Evolutionary conservation across 768 basidiomycete genomes (phyloP).

Genomic region (Cyclocybe cylindracea): DNA sequence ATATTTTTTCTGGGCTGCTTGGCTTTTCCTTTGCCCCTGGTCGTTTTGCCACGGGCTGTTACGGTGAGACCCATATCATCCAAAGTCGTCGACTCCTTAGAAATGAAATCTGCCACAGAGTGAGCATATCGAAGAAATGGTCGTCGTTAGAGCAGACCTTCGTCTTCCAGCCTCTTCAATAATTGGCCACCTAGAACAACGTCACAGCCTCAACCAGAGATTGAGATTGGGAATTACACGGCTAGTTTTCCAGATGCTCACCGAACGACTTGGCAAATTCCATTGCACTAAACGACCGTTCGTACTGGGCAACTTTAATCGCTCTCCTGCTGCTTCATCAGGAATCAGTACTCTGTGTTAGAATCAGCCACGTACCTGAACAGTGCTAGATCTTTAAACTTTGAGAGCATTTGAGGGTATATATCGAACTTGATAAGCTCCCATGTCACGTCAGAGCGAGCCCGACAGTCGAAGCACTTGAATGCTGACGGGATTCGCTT

Average conservation of each 20-base stretch:
- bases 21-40: constrained; percentile 37
- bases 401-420: constrained; percentile 58
- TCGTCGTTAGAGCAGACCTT: constrained; percentile 45
- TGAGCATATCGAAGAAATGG: not conserved
- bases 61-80: constrained; percentile 49
- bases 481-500: constrained; percentile 60
- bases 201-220: constrained; percentile 45
- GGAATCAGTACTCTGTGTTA: not conserved
- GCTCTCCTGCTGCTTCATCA: constrained; percentile 48
- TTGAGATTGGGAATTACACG: constrained; percentile 1
- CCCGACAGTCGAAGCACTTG: constrained; percentile 76
- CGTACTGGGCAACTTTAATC: constrained; percentile 65
- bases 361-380: constrained; percentile 52
- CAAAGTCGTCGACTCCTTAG: constrained; percentile 44
- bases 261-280: constrained; percentile 66
- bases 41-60: constrained; percentile 41
- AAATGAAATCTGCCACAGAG: constrained; percentile 55
- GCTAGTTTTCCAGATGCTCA: constrained; percentile 25
- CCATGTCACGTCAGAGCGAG: constrained; percentile 68
- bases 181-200: constrained; percentile 58
- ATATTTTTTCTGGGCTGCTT: constrained; percentile 47
- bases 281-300: constrained; percentile 40
- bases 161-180: constrained; percentile 67
- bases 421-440: constrained; percentile 62
- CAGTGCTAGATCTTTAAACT: constrained; percentile 68